Base-by-base conservation (phyloP, 2,329 filamentous ascomycete genomes). In the Cadophora malorum region DNA sequence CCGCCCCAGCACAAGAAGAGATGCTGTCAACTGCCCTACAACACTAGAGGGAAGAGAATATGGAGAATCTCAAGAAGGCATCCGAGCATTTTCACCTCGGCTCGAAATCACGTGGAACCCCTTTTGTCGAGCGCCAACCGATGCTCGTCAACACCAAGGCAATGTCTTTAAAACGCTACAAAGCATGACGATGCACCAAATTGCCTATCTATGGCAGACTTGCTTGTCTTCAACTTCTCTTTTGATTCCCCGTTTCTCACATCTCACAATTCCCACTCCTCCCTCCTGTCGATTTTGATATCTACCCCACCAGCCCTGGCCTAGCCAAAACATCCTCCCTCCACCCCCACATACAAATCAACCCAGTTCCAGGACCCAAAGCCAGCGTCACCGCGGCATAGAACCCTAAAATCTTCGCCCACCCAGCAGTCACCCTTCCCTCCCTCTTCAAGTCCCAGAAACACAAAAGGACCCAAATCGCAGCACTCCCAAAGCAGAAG, bases 241-340 rank as follows among this genome's bases (percentile, higher is more conserved):
- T 12, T 45, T 14, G 9, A 10, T 19, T 12, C 41, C 14, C 10
- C 6, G 12, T 45, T 14, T 6, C 14, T 45, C 41, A 38, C 8
- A 38, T 38, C 35, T 59, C 28, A 28, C 28, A 28, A 28, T 28
- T 28, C 28, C 28, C 28, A 28, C 28, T 28, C 28, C 28, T 28
- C 28, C 28, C 28, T 28, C 28, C 3, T 28, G 28, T 28, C 28
- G 5, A 28, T 28, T 3, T 3, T 3, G 28, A 38, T 2, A 38
- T 38, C 35, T 59, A 59, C 33, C 19, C 63, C 31, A 50, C 55
- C 19, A 56, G 6, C 4, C 45, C 21, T 25, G 55, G 55, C 41
- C 55, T 50, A 14, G 77, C 75, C 49, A 79, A 64, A 21, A 74
- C 69, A 53, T 77, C 72, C 58, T 79, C 78, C 69, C 78, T 76